Percentiles rank a stretch among this genome's conserved stretches.
phyloP scores from a whole-genome alignment of 2,329 filamentous ascomycete genomes.

The Moelleriella libera region DNA sequence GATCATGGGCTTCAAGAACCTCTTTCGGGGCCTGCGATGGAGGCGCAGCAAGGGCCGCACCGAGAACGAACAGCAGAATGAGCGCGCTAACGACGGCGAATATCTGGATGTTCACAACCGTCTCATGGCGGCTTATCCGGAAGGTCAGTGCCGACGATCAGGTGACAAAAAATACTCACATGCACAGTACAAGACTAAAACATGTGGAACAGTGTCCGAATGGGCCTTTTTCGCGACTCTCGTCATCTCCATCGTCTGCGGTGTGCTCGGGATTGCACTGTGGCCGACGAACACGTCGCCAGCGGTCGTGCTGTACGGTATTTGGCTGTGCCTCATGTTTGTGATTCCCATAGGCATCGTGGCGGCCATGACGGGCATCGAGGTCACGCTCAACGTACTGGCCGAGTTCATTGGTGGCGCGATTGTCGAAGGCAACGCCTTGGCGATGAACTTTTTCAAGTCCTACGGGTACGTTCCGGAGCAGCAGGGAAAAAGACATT shows the following conservation, averaged over 20 bases:
- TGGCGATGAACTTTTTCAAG: conserved; percentile 35
- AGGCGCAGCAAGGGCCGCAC: conserved; percentile 10
- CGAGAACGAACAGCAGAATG: conserved; percentile 1
- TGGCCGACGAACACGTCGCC: conserved; percentile 28
- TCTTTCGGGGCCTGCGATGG: conserved; percentile 11
- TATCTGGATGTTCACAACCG: conserved; percentile 26
- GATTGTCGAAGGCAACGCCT: conserved; percentile 25
- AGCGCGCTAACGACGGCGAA: conserved; percentile 5
- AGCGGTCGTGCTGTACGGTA: conserved; percentile 27
- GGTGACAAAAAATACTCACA: no score
- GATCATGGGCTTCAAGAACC: conserved; percentile 18
- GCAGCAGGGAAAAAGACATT: background rate
- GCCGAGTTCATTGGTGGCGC: conserved; percentile 33
- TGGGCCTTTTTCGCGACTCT: conserved; percentile 29
- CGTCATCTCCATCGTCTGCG: conserved; percentile 16
- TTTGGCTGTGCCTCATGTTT: conserved; percentile 25
- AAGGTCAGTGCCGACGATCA: conserved; percentile 8
- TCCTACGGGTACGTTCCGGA: conserved; percentile 14
- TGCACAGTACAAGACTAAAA: background rate
- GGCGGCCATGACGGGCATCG: conserved; percentile 25
- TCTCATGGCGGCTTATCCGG: conserved; percentile 30
- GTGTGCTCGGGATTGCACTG: conserved; percentile 18
- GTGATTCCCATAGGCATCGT: conserved; percentile 30
- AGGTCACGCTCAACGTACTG: conserved; percentile 28
- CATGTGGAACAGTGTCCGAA: conserved; percentile 19